A percentile compares a stretch with the other conserved stretches of the same genome.
Conservation (phyloP, 2,329 filamentous ascomycete genomes). For the Waltergamsia citrina region DNA sequence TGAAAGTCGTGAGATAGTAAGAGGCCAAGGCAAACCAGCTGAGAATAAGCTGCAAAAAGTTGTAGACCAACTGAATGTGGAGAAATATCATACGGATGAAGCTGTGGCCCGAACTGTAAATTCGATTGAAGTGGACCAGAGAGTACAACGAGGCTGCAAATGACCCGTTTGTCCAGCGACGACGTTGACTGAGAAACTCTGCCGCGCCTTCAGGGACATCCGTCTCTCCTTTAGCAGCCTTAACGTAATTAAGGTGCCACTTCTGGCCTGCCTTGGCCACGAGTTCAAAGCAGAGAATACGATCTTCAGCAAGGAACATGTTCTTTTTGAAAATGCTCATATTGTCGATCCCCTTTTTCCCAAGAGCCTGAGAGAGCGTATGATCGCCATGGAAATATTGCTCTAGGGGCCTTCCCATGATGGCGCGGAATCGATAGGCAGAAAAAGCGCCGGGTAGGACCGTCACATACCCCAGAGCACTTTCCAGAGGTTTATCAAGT, state of each 20-base stretch:
- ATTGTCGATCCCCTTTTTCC: constrained; percentile 93
- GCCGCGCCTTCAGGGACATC: constrained; percentile 88
- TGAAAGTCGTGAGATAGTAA: constrained; percentile 85
- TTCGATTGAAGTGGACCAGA: constrained; percentile 87
- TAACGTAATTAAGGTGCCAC: constrained; percentile 94
- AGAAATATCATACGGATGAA: constrained; percentile 92
- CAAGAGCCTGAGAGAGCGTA: constrained; percentile 80
- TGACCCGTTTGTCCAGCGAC: constrained; percentile 93
- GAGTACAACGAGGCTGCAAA: constrained; percentile 92
- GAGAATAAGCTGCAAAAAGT: constrained; percentile 71
- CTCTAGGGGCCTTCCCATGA: constrained; percentile 86
- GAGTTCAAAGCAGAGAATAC: constrained; percentile 93
- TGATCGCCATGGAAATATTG: constrained; percentile 98
- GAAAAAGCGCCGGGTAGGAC: constrained; percentile 94
- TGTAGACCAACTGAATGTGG: constrained; percentile 87
- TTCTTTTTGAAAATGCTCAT: constrained; percentile 99
- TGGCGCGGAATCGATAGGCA: constrained; percentile 85
- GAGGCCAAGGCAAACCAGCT: constrained; percentile 78
- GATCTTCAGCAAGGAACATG: constrained; percentile 98
- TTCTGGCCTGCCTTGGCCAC: constrained; percentile 93
- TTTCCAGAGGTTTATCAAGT: constrained; percentile 86
- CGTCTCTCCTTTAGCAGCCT: constrained; percentile 90
- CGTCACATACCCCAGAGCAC: constrained; percentile 86
- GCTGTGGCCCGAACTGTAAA: constrained; percentile 95
- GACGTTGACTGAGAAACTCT: constrained; percentile 89